Evolutionary conservation across 176 grass and related monocot genomes (phyloP).

Genomic region (Bonia amplexicaulis): DNA sequence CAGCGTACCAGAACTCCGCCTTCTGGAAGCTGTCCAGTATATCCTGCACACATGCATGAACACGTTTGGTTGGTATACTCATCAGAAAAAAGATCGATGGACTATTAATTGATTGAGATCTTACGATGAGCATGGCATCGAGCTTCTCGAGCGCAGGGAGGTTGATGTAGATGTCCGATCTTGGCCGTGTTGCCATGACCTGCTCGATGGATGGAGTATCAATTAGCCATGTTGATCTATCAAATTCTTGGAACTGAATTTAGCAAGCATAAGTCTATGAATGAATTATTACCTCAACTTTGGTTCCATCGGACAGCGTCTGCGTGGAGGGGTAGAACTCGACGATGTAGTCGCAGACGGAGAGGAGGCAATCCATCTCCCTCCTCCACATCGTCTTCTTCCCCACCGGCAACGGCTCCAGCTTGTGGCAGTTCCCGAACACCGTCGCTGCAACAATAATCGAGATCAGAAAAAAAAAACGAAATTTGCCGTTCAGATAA

Average conservation of each 20-base stretch:
- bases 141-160: conserved; percentile 94
- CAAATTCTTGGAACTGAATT: not conserved
- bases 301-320: conserved; percentile 66
- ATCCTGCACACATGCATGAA: conserved; percentile 46
- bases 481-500: not conserved
- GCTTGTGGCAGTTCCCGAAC: conserved; percentile 79
- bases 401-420: conserved; percentile 71
- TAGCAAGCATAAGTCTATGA: not conserved
- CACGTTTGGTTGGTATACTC: not conserved
- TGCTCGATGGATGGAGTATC: not conserved
- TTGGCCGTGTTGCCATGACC: conserved; percentile 89
- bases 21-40: conserved; percentile 83
- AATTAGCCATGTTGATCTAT: not conserved
- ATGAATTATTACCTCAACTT: conserved; percentile 57
- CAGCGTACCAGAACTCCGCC: conserved; percentile 93
- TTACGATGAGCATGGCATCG: conserved; percentile 89
- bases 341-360: conserved; percentile 92
- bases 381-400: conserved; percentile 96
- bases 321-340: conserved; percentile 89
- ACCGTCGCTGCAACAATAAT: conserved; percentile 57
- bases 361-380: conserved; percentile 96
- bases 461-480: not conserved
- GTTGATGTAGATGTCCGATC: conserved; percentile 95
- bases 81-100: not conserved
- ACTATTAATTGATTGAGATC: not conserved